These are phyloP conservation scores for Nakaseomyces nivariensis DNA, from an alignment of 1,139 yeast genomes.

Conservation along the genomic window DNA sequence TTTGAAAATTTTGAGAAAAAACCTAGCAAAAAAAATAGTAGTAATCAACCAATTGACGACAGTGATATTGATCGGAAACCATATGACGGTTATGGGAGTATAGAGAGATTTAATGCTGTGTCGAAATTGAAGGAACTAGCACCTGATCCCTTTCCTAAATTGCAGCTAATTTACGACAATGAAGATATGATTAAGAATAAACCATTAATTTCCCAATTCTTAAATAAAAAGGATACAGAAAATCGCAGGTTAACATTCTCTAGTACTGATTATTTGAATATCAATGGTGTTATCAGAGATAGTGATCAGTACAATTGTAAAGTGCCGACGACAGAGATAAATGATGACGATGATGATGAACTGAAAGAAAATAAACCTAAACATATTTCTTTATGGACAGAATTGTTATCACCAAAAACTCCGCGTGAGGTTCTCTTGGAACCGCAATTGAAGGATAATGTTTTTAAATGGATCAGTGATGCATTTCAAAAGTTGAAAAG, in stretches of 20 bases:
- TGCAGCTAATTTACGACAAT: neutral
- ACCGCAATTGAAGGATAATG: conserved; percentile 16
- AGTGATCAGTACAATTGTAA: neutral
- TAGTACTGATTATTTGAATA: neutral
- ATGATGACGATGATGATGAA: neutral
- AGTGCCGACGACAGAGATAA: neutral
- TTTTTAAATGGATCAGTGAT: conserved; percentile 40
- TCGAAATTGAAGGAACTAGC: neutral
- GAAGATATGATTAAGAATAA: neutral
- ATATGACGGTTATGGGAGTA: neutral
- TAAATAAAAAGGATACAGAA: neutral
- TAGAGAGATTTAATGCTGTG: neutral
- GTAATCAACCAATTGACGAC: neutral
- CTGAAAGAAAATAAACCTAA: neutral
- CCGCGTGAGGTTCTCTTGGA: conserved; percentile 34
- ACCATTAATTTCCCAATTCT: neutral
- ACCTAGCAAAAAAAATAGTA: neutral
- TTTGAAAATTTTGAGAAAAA: neutral
- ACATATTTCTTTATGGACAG: conserved; percentile 33
- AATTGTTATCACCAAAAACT: conserved; percentile 35
- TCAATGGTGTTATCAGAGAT: neutral
- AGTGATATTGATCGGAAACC: neutral
- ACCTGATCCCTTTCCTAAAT: neutral
- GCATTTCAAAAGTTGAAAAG: conserved; percentile 40
- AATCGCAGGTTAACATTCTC: neutral